Evolutionary conservation across 2,329 filamentous ascomycete genomes (phyloP), one percentile per base, ranked within the genome.

Genomic region (Dothideomycetes sp.): DNA sequence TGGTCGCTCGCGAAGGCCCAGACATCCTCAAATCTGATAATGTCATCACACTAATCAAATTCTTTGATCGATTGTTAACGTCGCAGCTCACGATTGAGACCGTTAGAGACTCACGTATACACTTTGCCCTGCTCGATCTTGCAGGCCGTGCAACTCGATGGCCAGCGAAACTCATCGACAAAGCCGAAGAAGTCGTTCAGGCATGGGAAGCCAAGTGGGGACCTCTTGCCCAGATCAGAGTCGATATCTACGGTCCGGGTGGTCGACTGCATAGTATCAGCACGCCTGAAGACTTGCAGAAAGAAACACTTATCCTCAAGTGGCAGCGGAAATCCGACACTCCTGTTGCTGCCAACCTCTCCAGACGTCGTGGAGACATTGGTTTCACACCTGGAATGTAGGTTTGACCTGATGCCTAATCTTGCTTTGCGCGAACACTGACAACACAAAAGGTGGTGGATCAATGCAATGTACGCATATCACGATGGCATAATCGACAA

Each of bases 401-500:
- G 52, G 64, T 13, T 6, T 13, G 11, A 23, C 18, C 10, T 10
- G 17, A 1, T 12, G 16, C 15, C 25, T 15, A 22, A 5, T 24
- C 13, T 4, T 7, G 3, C 15, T 29, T n/a, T 23, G 17, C n/a
- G n/a, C n/a, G n/a, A n/a, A 22, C 2, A 18, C 13, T 30, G 29
- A 24, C 19, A 18, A 1, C 3, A 15, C 15, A 13, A 15, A 30
- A 70, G 67, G 19, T 71, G 68, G 68, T 71, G 68, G 68, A 65
- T 71, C 47, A 67, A 62, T 36, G 48, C 63, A 17, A 51, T 69
- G 11, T 69, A 69, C 44, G 68, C 68, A 5, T 62, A 64, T 30
- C 59, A 63, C 22, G 66, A 60, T 33, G 67, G 68, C 29, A 69
- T 71, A 33, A 67, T 70, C 43, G 64, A 69, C 41, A 53, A 58